Evolutionary conservation across 257 asterid species (phyloP), one percentile per base, ranked within the genome.

Genomic region (Cynanchum wilfordii): DNA sequence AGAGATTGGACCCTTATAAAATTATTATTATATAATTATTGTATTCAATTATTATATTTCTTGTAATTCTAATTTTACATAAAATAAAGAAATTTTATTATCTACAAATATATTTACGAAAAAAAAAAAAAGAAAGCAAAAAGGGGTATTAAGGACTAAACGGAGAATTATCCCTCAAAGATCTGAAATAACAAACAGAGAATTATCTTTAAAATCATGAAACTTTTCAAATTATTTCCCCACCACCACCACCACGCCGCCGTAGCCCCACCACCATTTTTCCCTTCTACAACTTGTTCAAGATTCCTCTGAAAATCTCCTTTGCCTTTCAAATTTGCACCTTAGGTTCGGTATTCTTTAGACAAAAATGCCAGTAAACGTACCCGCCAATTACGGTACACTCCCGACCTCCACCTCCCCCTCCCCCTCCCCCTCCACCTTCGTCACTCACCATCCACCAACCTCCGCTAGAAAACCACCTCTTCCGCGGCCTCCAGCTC

Each of bases 401-500:
- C 67, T 75, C 15, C 77, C 82, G 67, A 57, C 76, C 52, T 42
- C 78, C 56, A 65, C 75, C 75, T 42, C 79, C 64, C 29, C 73
- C 74, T 24, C 73, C 77, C 9, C 74, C 72, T 24, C 73, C 77
- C 0, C 76, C 52, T 44, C 79, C 57, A 11, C 51, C 58, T 2
- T 69, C 52, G 17, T 75, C 74, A 5, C 64, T 54, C 29, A 10
- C 68, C 30, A 27, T 12, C 71, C 75, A 15, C 59, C 66, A 19
- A 5, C 64, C 57, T 57, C 84, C 66, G 58, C 78, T 57, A 36
- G 70, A 3, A 83, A 82, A 78, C 87, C 84, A 67, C 87, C 82
- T 60, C 79, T 63, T 10, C 87, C 82, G 1, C 69, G 65, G 11
- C 67, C 58, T 3, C 67, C 70, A 1, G 51, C 45, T 3, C 75